These are phyloP conservation scores for Chlamydomonas reinhardtii DNA, from an alignment of 163 green algal genomes.

Conservation along the genomic window DNA sequence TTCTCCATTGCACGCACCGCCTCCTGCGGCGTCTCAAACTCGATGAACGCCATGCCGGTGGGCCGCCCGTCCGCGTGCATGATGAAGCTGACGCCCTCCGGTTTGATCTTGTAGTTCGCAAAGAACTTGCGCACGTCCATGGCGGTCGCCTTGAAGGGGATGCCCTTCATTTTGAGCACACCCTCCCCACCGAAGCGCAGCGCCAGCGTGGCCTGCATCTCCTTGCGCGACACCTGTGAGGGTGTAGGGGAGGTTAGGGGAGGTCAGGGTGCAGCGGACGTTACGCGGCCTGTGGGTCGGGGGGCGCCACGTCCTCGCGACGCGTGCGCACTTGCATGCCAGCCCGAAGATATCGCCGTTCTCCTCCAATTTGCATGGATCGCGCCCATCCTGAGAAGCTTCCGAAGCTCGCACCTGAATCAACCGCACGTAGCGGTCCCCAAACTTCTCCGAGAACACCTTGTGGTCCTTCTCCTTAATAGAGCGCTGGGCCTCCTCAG, in stretches of 20 bases:
- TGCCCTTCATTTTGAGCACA: conserved; percentile 78
- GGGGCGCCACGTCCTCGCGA: neutral
- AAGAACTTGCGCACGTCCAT: conserved; percentile 67
- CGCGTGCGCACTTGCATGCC: too few relatives aligned
- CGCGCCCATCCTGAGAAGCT: too few relatives aligned
- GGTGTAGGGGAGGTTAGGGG: neutral
- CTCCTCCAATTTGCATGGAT: too few relatives aligned
- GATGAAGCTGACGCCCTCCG: conserved; percentile 75
- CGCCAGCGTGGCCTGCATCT: conserved; percentile 78
- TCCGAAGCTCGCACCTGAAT: conserved; percentile 68
- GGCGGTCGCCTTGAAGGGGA: conserved; percentile 73
- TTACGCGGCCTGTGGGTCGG: neutral
- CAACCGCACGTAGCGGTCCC: conserved; percentile 74
- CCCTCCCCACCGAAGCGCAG: conserved; percentile 77
- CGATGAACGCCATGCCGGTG: conserved; percentile 74
- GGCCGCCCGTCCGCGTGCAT: conserved; percentile 74
- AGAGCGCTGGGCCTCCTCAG: conserved; percentile 66
- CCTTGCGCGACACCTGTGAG: conserved; percentile 68
- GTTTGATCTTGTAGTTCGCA: conserved; percentile 70
- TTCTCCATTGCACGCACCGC: conserved; percentile 76
- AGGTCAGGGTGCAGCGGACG: neutral
- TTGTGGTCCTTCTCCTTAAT: conserved; percentile 76
- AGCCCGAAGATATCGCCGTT: too few relatives aligned
- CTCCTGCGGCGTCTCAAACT: conserved; percentile 77
- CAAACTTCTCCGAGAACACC: conserved; percentile 75